Conservation (phyloP, 78 protist genomes). For the Dictyostelium firmibasis region DNA sequence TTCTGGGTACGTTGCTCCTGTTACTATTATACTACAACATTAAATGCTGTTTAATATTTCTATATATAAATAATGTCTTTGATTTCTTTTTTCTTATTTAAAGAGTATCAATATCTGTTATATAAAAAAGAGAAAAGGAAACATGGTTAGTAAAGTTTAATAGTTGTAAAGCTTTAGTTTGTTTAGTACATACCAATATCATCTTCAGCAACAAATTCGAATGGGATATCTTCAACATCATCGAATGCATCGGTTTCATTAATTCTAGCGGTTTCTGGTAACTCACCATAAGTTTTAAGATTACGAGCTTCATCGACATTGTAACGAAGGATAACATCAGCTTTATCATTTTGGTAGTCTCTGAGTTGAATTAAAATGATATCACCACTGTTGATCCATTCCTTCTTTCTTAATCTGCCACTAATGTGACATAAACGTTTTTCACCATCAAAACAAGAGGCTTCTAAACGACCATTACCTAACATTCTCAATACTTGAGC, state of each 20-base stretch:
- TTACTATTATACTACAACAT: not conserved
- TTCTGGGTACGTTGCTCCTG: not conserved
- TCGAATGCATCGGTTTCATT: constrained; percentile 79
- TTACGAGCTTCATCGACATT: constrained; percentile 96
- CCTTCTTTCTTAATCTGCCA: constrained; percentile 96
- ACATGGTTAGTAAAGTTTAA: not conserved
- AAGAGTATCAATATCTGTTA: not conserved
- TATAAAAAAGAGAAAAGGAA: not conserved
- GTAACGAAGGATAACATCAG: constrained; percentile 97
- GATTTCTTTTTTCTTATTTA: not conserved
- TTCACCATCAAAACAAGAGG: constrained; percentile 96
- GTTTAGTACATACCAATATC: constrained; percentile 20
- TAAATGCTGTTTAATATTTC: not conserved
- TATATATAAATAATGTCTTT: constrained; percentile 12
- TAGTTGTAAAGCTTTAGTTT: too few relatives aligned
- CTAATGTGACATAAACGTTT: constrained; percentile 96
- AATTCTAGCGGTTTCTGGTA: constrained; percentile 92
- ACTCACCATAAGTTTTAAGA: constrained; percentile 91
- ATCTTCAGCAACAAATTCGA: constrained; percentile 74
- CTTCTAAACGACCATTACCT: constrained; percentile 98
- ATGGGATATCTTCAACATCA: constrained; percentile 76
- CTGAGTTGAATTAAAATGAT: constrained; percentile 95
- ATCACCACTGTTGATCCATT: constrained; percentile 92
- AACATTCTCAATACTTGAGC: constrained; percentile 95
- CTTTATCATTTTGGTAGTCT: constrained; percentile 97